Base-by-base conservation (phyloP, 495 filamentous ascomycete species). In the Evernia prunastri region DNA sequence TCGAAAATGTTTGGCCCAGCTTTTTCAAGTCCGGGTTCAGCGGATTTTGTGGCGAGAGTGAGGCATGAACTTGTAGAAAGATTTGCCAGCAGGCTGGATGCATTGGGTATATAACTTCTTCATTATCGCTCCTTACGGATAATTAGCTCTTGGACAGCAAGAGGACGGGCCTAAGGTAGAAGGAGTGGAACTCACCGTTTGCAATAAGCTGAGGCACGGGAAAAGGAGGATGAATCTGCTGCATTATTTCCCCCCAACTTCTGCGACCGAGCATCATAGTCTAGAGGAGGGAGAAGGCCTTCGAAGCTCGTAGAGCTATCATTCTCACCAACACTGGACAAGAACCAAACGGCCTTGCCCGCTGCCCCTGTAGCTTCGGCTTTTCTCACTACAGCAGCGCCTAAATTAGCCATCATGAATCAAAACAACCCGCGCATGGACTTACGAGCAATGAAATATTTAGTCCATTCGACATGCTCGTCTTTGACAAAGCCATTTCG, bases 61-160 rank as follows among this genome's bases (percentile, higher is more conserved):
- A n/a, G 9, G 58, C 58, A 31, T 45, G 29, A 8, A n/a, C 12
- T 33, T 60, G 37, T 13, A 60, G 43, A 12, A 60, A 49, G 5
- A 60, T 49, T 10, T 60, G 3, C 58, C 58, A 49, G 43, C 58
- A 60, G 43, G 58, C 43, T 43, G 29, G 37, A 35, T 60, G 58
- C 58, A 60, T 60, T 47, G 58, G 58, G 25, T 60, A 60, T 20
- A 45, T 37, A 18, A 49, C 31, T 60, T 45, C 37, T 15, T 47
- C 58, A 20, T 35, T 39, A 25, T 23, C 35, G 23, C 23, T 27
- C 40, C 58, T 60, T 35, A 37, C 33, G 15, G 27, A n/a, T 37
- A 59, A 39, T 59, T 33, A 23, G 25, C 20, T 13, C n/a, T 35
- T 37, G n/a, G n/a, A 35, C 13, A n/a, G 23, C 31, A 18, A 17